Evolutionary conservation across 2,329 filamentous ascomycete genomes (phyloP), one percentile per base, ranked within the genome.

Genomic region (Dactylonectria estremocensis): DNA sequence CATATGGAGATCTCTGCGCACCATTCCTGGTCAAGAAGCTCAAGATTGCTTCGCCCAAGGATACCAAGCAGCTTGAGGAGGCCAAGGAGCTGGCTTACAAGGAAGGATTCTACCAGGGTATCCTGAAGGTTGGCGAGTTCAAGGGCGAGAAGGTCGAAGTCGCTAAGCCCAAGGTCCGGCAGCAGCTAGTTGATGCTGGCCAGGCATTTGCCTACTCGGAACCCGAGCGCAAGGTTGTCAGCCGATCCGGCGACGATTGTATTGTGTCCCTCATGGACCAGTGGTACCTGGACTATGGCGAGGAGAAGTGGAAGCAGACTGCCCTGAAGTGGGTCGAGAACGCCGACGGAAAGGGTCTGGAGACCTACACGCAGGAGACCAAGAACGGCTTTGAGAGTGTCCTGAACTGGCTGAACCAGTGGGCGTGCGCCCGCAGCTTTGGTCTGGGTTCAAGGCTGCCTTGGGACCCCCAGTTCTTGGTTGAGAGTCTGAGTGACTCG

Each of bases 251-350:
- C 31, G 95, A 98, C 77, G 94, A 97, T 74, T 98, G 96, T 79
- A 95, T 97, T 66, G 95, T 96, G 67, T 93, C 95, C 33, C 91
- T 95, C 72, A 91, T 98, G 78, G 95, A 98, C 76, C 96, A 99
- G 83, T 99, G 96, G 95, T 99, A 97, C 83, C 86, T 99, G 76
- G 95, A 98, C 83, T 99, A 99, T 77, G 96, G 96, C 69, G 93
- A 95, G 82, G 93, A 94, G 49, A 88, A 91, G 56, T 98, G 96
- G 96, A 93, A 93, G 78, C 84, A 93, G 69, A 86, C 88, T 49
- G 94, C 93, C 14, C 85, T 95, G 61, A 87, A 91, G 72, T 91
- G 93, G 78, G 90, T 97, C 53, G 88, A 89, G 61, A 90, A 91
- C 77, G 88, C 86, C 64, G 87, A 91, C 68, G 88, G 89, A 67